A percentile compares a stretch with the other conserved stretches of the same genome.
phyloP scores from a whole-genome alignment of 192 early-diverging fungal genomes.

The Coemansia sp. region DNA sequence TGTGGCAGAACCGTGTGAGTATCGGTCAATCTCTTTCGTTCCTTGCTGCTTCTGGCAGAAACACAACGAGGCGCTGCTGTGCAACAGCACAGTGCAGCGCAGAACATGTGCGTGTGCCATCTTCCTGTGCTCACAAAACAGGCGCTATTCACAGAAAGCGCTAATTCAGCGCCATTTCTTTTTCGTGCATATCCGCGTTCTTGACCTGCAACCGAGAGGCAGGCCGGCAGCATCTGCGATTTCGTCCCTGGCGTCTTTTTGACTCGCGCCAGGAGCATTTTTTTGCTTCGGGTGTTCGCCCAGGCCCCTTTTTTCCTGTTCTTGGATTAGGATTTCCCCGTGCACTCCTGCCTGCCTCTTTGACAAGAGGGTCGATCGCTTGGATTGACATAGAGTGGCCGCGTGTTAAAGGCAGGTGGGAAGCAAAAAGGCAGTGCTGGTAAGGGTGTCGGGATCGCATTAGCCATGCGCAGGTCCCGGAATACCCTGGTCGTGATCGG shows the following conservation, averaged over 20 bases:
- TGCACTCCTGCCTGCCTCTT: background rate
- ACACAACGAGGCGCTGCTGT: background rate
- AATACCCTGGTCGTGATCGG: slow-evolving; percentile 8
- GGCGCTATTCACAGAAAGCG: background rate
- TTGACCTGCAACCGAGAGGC: background rate
- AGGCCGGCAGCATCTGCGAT: slow-evolving; percentile 4
- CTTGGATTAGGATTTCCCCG: background rate
- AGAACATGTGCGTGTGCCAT: background rate
- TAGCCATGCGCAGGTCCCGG: background rate
- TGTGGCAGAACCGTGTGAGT: background rate
- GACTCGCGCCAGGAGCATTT: background rate
- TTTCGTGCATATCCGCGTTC: background rate
- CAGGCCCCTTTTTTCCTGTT: background rate
- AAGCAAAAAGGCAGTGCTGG: background rate
- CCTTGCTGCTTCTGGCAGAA: background rate
- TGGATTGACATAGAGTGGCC: too few species aligned
- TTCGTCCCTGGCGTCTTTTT: background rate
- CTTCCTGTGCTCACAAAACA: background rate
- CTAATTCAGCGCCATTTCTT: background rate
- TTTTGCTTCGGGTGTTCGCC: background rate
- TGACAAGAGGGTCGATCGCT: too few species aligned
- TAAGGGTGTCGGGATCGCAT: background rate
- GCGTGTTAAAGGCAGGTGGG: background rate
- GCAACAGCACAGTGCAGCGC: background rate
- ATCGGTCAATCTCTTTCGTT: background rate